A percentile compares a stretch with the other conserved stretches of the same genome.
Evolutionary conservation across 1,284 basidiomycete species (phyloP).

Genomic region (Boletus sp.): DNA sequence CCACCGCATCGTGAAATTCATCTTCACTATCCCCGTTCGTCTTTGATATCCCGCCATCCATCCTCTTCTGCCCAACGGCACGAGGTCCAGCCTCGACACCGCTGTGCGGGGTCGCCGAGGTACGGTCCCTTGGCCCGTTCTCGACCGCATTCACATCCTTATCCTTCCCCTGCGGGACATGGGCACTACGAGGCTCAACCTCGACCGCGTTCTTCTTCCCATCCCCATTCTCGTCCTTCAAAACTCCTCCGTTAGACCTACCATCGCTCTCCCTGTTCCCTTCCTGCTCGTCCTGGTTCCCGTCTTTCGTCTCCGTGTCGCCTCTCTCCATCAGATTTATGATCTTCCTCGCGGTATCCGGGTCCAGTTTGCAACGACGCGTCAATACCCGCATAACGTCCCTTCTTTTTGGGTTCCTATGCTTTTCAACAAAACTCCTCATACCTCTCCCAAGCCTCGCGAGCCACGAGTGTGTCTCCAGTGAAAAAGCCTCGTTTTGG

Average conservation of each 20-base stretch:
- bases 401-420: constrained; percentile 13
- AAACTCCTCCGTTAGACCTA: not conserved
- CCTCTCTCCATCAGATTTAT: constrained; percentile 24
- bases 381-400: constrained; percentile 26
- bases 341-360: constrained; percentile 26
- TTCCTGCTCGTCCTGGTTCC: not conserved
- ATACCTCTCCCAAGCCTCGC: constrained; percentile 16
- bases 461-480: constrained; percentile 22
- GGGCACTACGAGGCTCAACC: not conserved
- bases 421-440: constrained; percentile 20
- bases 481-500: constrained; percentile 12
- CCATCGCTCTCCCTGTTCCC: not conserved
- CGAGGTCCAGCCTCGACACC: not conserved
- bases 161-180: not conserved
- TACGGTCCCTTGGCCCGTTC: not conserved
- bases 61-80: not conserved
- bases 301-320: constrained; percentile 9
- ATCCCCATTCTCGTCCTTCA: not conserved
- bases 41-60: not conserved
- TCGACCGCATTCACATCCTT: not conserved
- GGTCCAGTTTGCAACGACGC: constrained; percentile 28
- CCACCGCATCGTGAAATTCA: not conserved
- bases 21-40: not conserved
- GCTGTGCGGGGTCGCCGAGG: not conserved
- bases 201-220: not conserved